phyloP scores from a whole-genome alignment of 2,329 filamentous ascomycete species.

The Onygena corvina region DNA sequence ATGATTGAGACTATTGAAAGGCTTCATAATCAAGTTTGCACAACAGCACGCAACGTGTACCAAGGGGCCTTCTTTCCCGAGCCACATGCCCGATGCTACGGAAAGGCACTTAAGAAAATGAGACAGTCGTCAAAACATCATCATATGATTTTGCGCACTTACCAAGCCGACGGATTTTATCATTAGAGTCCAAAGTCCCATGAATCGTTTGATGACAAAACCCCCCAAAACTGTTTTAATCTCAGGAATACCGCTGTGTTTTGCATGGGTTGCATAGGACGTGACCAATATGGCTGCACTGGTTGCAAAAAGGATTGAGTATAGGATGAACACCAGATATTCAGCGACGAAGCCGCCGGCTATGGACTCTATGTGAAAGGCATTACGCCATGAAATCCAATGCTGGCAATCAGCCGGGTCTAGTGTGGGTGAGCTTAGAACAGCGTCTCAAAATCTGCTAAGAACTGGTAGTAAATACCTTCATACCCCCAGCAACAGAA shows the following conservation, averaged over 20 bases:
- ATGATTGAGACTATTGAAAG: slow-evolving; percentile 82
- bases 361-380: slow-evolving; percentile 52
- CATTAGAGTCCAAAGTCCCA: slow-evolving; percentile 77
- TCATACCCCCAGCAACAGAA: slow-evolving; percentile 94
- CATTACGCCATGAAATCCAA: slow-evolving; percentile 75
- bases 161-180: slow-evolving; percentile 81
- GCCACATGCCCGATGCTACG: slow-evolving; percentile 85
- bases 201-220: slow-evolving; percentile 97
- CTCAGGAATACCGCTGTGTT: slow-evolving; percentile 97
- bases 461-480: slow-evolving; percentile 26
- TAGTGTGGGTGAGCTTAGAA: slow-evolving; percentile 16
- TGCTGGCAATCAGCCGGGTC: slow-evolving; percentile 69
- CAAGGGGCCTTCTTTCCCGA: slow-evolving; percentile 93
- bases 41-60: slow-evolving; percentile 98
- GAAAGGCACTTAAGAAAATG: slow-evolving; percentile 51
- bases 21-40: slow-evolving; percentile 84
- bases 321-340: slow-evolving; percentile 71
- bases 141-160: neutral
- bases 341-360: slow-evolving; percentile 70
- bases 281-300: slow-evolving; percentile 76
- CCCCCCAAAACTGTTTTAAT: slow-evolving; percentile 99
- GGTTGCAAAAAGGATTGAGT: slow-evolving; percentile 59
- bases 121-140: neutral
- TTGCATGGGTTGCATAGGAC: slow-evolving; percentile 85
- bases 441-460: slow-evolving; percentile 7